Evolutionary conservation across 2,329 filamentous ascomycete genomes (phyloP).

Genomic region (Cladosporium sp.): DNA sequence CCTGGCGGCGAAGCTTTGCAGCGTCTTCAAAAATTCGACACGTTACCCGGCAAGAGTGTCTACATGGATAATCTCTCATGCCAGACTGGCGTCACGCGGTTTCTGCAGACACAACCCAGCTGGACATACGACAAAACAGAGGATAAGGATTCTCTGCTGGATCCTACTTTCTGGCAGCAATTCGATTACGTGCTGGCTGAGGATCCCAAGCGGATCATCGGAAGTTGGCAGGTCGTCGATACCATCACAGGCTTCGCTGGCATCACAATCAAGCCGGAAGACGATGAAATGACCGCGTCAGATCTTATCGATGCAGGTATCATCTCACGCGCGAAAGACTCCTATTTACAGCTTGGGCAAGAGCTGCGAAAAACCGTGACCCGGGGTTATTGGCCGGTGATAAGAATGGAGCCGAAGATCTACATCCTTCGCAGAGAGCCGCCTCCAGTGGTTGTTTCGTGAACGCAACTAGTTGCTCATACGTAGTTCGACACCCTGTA

Average conservation of each 20-base stretch:
- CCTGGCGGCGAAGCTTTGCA: conserved; percentile 78
- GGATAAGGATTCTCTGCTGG: conserved; percentile 42
- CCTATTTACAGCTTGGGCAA: conserved; percentile 17
- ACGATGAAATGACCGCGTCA: conserved; percentile 18
- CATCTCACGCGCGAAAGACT: conserved; percentile 10
- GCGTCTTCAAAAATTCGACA: conserved; percentile 33
- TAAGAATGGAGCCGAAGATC: conserved; percentile 52
- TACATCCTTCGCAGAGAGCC: conserved; percentile 43
- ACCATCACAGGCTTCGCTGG: conserved; percentile 51
- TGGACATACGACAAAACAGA: conserved; percentile 61
- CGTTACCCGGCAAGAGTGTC: conserved; percentile 31
- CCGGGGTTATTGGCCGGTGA: conserved; percentile 52
- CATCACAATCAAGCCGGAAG: conserved; percentile 42
- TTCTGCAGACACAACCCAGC: conserved; percentile 43
- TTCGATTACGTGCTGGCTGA: conserved; percentile 59
- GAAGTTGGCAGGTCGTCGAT: conserved; percentile 49
- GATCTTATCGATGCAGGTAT: neutral
- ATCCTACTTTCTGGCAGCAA: conserved; percentile 52
- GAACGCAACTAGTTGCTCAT: conserved; percentile 11
- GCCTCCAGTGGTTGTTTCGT: neutral
- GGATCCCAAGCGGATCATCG: conserved; percentile 44
- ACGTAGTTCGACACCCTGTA: conserved; percentile 29
- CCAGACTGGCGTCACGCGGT: conserved; percentile 60
- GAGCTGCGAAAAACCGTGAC: conserved; percentile 32
- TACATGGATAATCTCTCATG: conserved; percentile 59